These are phyloP conservation scores for Leccinum imitatum DNA, from an alignment of 768 basidiomycete species.

Conservation along the genomic window DNA sequence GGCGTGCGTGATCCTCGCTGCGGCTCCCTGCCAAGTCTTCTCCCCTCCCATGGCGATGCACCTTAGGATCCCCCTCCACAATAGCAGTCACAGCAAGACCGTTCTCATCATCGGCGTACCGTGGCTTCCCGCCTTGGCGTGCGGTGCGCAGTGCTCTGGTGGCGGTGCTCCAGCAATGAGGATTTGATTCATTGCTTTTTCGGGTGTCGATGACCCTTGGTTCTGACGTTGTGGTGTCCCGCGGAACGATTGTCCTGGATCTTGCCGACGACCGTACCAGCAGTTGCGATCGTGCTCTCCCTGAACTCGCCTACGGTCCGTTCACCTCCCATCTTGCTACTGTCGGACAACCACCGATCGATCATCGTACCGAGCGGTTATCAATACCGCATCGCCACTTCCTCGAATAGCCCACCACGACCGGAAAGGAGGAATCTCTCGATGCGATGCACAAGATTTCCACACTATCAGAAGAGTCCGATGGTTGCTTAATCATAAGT, in stretches of 20 bases:
- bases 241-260: neutral
- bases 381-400: too few relatives aligned
- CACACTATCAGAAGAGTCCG: neutral
- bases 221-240: neutral
- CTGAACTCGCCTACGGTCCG: neutral
- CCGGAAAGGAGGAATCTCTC: neutral
- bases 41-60: slow-evolving; percentile 24
- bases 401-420: neutral
- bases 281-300: neutral
- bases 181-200: neutral
- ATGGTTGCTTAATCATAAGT: neutral
- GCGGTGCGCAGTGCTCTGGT: slow-evolving; percentile 9
- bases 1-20: slow-evolving; percentile 24
- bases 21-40: slow-evolving; percentile 24
- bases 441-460: neutral
- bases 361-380: neutral
- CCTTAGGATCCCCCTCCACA: slow-evolving; percentile 16
- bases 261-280: neutral
- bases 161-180: slow-evolving; percentile 3
- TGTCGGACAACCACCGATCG: neutral
- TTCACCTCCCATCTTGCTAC: neutral
- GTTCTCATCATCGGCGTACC: slow-evolving; percentile 24
- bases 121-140: slow-evolving; percentile 4
- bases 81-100: slow-evolving; percentile 11
- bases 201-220: neutral